A percentile compares a stretch with the other conserved stretches of the same genome.
Evolutionary conservation across 2,329 filamentous ascomycete genomes (phyloP).

Genomic region (Penicillium corylophilum): DNA sequence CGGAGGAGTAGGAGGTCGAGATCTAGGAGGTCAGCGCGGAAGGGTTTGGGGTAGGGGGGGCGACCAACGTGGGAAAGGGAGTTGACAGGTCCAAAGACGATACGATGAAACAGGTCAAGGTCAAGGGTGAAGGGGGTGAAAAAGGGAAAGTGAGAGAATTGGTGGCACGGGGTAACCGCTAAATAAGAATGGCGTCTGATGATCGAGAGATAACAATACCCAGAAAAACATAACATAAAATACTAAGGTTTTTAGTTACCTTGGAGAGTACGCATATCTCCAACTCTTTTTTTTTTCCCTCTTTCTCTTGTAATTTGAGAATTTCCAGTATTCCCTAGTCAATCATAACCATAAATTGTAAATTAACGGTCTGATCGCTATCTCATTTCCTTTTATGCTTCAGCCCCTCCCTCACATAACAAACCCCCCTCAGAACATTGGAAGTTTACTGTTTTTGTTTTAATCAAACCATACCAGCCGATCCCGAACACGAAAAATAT

Average conservation of each 20-base stretch:
- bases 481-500: not conserved
- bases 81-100: constrained; percentile 5
- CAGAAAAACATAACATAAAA: not conserved
- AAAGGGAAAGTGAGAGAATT: constrained; percentile 14
- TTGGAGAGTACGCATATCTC: not conserved
- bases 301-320: too few relatives aligned
- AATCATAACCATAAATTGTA: not conserved
- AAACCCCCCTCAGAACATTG: not conserved
- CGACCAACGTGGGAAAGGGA: constrained; percentile 10
- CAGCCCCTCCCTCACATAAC: constrained; percentile 8
- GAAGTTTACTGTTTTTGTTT: not conserved
- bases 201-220: not conserved
- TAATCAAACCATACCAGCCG: not conserved
- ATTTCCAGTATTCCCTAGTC: too few relatives aligned
- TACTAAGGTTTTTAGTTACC: not conserved
- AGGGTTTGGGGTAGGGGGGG: not conserved
- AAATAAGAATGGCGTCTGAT: constrained; percentile 20
- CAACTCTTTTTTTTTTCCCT: too few relatives aligned
- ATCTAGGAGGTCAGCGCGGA: constrained; percentile 14
- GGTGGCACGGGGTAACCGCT: constrained; percentile 27
- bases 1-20: constrained; percentile 13
- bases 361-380: constrained; percentile 5
- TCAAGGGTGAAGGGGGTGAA: constrained; percentile 4
- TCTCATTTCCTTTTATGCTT: constrained; percentile 8
- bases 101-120: not conserved